Percentiles rank a stretch among this genome's conserved stretches.
Conservation (phyloP, 495 filamentous ascomycete genomes). For the Penicillium maclennaniae region DNA sequence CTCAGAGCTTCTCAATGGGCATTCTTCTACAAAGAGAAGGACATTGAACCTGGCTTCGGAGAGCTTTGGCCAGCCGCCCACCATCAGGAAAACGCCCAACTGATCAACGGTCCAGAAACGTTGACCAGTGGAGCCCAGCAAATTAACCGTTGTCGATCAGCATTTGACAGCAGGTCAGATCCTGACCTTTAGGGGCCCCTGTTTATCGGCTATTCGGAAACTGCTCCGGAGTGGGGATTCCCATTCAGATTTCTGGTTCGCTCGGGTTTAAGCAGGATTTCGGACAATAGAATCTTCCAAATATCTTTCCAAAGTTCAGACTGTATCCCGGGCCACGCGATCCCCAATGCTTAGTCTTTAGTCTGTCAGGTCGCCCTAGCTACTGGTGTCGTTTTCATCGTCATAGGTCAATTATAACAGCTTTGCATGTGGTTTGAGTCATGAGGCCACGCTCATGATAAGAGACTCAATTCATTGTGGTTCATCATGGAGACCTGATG, state of each 20-base stretch:
- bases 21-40: background rate
- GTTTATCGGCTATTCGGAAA: conserved; percentile 6
- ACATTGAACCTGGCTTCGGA: background rate
- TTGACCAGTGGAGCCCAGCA: conserved; percentile 15
- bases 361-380: background rate
- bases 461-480: background rate
- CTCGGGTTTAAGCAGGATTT: background rate
- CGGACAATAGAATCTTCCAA: background rate
- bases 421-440: background rate
- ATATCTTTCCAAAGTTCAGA: background rate
- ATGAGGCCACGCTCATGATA: background rate
- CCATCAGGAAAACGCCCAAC: background rate
- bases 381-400: background rate
- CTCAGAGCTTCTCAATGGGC: background rate
- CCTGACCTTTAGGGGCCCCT: conserved; percentile 5
- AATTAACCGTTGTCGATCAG: conserved; percentile 26
- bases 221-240: conserved; percentile 1
- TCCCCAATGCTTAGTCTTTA: background rate
- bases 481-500: background rate
- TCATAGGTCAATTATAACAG: background rate
- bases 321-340: background rate
- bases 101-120: conserved; percentile 2
- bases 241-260: background rate
- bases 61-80: too few relatives aligned
- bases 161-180: conserved; percentile 22